Percentiles rank a stretch among this genome's conserved stretches.
Evolutionary conservation across 805 yeast genomes (phyloP).

Genomic region (Torulaspora franciscae): DNA sequence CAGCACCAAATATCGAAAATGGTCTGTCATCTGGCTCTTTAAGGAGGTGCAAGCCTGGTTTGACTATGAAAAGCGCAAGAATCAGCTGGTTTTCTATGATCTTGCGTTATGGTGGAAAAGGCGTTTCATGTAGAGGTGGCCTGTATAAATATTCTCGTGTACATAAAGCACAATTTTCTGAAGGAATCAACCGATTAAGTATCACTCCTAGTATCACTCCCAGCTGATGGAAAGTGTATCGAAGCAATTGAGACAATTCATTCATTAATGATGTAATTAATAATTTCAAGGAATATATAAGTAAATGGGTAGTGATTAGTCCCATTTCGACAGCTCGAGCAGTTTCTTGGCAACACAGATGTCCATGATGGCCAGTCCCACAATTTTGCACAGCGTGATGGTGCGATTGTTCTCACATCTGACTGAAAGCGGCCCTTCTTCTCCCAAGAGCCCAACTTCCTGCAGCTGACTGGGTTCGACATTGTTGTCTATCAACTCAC

Average conservation of each 20-base stretch:
- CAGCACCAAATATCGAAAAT: constrained; percentile 15
- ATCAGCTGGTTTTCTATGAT: constrained; percentile 30
- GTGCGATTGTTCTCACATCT: constrained; percentile 20
- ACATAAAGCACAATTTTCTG: neutral
- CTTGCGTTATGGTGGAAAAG: constrained; percentile 29
- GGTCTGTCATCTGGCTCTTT: constrained; percentile 29
- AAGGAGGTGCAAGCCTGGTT: constrained; percentile 26
- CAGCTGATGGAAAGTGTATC: too few species aligned
- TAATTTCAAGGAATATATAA: neutral
- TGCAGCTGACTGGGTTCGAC: constrained; percentile 40
- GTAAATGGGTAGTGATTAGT: neutral
- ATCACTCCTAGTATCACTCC: neutral
- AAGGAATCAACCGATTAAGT: too few species aligned
- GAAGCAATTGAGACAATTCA: too few species aligned
- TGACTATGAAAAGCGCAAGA: constrained; percentile 27
- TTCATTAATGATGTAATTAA: neutral
- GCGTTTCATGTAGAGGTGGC: constrained; percentile 2
- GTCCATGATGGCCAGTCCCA: constrained; percentile 64
- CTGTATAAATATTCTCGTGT: constrained; percentile 8
- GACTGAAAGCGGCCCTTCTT: constrained; percentile 11
- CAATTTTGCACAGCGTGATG: constrained; percentile 49
- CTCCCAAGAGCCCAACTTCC: constrained; percentile 43
- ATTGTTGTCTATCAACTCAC: constrained; percentile 51
- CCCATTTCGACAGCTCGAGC: constrained; percentile 5
- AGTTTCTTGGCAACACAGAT: constrained; percentile 44